Conservation (phyloP, 202 grass and related monocot genomes). For the Carex sylvatica region DNA sequence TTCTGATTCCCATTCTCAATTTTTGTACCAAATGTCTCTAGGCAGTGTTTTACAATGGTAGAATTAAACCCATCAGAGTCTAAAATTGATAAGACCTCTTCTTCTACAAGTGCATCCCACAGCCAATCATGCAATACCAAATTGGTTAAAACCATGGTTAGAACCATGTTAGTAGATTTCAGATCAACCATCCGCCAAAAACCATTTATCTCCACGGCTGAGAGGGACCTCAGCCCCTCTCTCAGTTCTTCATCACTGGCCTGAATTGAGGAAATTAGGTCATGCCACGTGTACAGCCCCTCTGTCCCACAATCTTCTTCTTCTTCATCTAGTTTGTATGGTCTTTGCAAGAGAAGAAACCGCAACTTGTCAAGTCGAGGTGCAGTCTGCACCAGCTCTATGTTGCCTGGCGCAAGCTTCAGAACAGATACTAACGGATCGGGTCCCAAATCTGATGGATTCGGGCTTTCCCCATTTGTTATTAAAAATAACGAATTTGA, state of each 20-base stretch:
- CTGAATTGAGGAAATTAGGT: constrained; percentile 68
- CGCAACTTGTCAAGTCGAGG: constrained; percentile 77
- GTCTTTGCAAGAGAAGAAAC: constrained; percentile 53
- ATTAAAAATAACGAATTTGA: constrained; percentile 83
- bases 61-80: constrained; percentile 62
- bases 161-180: constrained; percentile 49
- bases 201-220: constrained; percentile 68
- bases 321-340: constrained; percentile 78
- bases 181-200: constrained; percentile 74
- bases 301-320: constrained; percentile 10
- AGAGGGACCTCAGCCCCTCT: constrained; percentile 56
- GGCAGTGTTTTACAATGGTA: constrained; percentile 60
- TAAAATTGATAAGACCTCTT: constrained; percentile 57
- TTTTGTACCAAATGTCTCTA: constrained; percentile 61
- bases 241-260: constrained; percentile 72
- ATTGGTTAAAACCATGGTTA: constrained; percentile 83
- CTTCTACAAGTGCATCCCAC: constrained; percentile 55
- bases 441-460: not conserved
- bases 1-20: constrained; percentile 32
- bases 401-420: constrained; percentile 66
- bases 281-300: constrained; percentile 70
- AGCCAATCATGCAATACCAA: constrained; percentile 79
- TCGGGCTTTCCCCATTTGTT: constrained; percentile 40
- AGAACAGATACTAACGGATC: constrained; percentile 46
- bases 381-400: constrained; percentile 65